Percentiles rank a stretch among this genome's conserved stretches.
These are phyloP conservation scores for Saturnispora sanitii DNA, from an alignment of 805 yeast genomes.

Conservation along the genomic window DNA sequence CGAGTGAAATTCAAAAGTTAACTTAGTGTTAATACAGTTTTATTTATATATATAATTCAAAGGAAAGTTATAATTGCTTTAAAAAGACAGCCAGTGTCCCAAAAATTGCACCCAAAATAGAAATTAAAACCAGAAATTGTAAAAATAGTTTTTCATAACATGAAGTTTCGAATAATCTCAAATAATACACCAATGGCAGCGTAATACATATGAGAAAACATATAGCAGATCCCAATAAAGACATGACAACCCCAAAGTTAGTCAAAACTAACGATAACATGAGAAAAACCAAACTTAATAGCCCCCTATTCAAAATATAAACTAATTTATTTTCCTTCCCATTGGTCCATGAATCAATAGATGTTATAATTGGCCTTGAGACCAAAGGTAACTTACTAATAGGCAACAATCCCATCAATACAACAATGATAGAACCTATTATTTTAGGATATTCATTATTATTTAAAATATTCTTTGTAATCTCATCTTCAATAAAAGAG, in stretches of 20 bases:
- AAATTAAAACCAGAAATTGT: conserved; percentile 26
- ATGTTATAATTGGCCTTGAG: conserved; percentile 71
- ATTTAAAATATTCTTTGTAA: conserved; percentile 37
- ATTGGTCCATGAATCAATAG: conserved; percentile 37
- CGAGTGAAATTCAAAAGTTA: conserved; percentile 8
- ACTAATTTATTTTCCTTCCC: conserved; percentile 2
- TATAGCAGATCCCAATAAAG: conserved; percentile 71
- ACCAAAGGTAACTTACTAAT: conserved; percentile 76
- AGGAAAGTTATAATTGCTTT: too few species aligned
- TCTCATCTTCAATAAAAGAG: conserved; percentile 37
- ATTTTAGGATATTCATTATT: conserved; percentile 39
- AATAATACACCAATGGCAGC: conserved; percentile 65
- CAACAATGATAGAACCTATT: conserved; percentile 44
- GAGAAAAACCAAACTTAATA: conserved; percentile 50
- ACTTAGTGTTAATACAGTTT: too few species aligned
- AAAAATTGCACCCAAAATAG: conserved; percentile 39
- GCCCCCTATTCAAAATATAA: conserved; percentile 25
- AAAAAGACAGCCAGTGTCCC: conserved; percentile 52
- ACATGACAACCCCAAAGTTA: conserved; percentile 72
- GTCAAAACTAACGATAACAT: conserved; percentile 56
- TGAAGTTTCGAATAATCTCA: conserved; percentile 42
- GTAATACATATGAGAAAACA: conserved; percentile 75
- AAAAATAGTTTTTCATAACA: conserved; percentile 8
- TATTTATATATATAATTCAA: too few species aligned
- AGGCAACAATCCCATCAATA: conserved; percentile 72